Evolutionary conservation across 1,139 yeast species (phyloP), one percentile per base, ranked within the genome.

Genomic region (Maudiozyma humilis): DNA sequence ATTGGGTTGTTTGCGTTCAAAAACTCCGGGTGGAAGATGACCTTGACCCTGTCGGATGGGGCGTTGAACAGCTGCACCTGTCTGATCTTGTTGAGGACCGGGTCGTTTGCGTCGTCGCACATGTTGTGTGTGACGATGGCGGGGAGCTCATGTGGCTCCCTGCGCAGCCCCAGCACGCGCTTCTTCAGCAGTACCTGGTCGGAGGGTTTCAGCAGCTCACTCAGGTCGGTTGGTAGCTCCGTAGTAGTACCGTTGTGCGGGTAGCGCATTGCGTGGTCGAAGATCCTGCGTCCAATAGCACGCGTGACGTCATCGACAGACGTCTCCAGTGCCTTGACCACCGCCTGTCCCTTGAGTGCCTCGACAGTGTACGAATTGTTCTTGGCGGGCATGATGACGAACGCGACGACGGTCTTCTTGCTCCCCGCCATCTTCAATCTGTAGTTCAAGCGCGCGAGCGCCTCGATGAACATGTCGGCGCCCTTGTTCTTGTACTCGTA

Each of bases 121-220:
- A 91, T 89, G 67, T 91, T 91, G 67, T 91, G 98, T n/a, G 98
- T 91, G 36, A 89, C 96, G 60, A 91, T 86, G 32, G 97, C 96
- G 30, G 98, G 98, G 57, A 88, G 71, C n/a, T n/a, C n/a, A n/a
- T n/a, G 3, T 86, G 72, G 44, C 82, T 88, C 42, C 81, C 87
- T 12, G 62, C 88, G 88, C 59, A 91, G 75, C 3, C 97, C 96
- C 67, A 85, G 83, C 51, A 89, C 93, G 65, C 97, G 80, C 65
- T 96, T 80, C 66, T 91, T 91, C 61, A 91, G 74, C 51, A 86
- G 72, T 39, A 91, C 96, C 54, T 93, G 74, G 65, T 91, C 98
- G 14, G 94, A 81, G 4, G 94, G 84, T 52, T 83, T 84, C 55
- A 91, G 76, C 56, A 91, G 73, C 52, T 87, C 95, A 59, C 85